A percentile compares a stretch with the other conserved stretches of the same genome.
Evolutionary conservation across 1,139 yeast species (phyloP).

Genomic region (Hemisphaericaspora subhashii): DNA sequence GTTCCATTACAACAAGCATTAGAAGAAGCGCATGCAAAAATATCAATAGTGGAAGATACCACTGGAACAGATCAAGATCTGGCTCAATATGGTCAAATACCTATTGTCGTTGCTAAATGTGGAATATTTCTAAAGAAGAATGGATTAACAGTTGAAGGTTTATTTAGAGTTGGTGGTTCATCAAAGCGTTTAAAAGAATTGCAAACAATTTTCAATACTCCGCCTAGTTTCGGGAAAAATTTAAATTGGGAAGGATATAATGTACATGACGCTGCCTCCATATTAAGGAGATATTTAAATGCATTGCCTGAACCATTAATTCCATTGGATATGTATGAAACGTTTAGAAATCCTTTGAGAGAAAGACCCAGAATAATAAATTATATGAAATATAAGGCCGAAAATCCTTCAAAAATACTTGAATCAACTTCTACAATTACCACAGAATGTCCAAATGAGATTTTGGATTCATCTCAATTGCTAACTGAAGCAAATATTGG

Average conservation of each 20-base stretch:
- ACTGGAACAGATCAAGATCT: constrained; percentile 23
- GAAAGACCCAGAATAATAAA: constrained; percentile 59
- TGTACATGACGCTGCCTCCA: constrained; percentile 97
- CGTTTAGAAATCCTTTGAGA: constrained; percentile 75
- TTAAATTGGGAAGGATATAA: constrained; percentile 90
- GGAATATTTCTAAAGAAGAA: constrained; percentile 81
- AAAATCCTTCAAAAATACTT: constrained; percentile 32
- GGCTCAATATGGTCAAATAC: constrained; percentile 72
- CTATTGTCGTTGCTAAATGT: constrained; percentile 93
- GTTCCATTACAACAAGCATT: constrained; percentile 73
- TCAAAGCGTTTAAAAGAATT: constrained; percentile 84
- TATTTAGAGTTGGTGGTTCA: constrained; percentile 91
- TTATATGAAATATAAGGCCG: constrained; percentile 59
- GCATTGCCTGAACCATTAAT: constrained; percentile 91
- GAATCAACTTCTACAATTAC: constrained; percentile 13
- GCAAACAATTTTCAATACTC: constrained; percentile 77
- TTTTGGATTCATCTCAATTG: constrained; percentile 23
- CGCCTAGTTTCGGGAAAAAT: constrained; percentile 88
- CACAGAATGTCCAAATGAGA: constrained; percentile 11
- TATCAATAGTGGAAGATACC: constrained; percentile 49
- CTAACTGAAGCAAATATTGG: constrained; percentile 35
- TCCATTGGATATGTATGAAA: constrained; percentile 74
- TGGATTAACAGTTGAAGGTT: constrained; percentile 80
- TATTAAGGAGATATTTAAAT: constrained; percentile 80
- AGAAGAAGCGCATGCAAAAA: constrained; percentile 71